A percentile compares a stretch with the other conserved stretches of the same genome.
These are phyloP conservation scores for Hebeloma cylindrosporum DNA, from an alignment of 768 basidiomycete species.

Conservation along the genomic window DNA sequence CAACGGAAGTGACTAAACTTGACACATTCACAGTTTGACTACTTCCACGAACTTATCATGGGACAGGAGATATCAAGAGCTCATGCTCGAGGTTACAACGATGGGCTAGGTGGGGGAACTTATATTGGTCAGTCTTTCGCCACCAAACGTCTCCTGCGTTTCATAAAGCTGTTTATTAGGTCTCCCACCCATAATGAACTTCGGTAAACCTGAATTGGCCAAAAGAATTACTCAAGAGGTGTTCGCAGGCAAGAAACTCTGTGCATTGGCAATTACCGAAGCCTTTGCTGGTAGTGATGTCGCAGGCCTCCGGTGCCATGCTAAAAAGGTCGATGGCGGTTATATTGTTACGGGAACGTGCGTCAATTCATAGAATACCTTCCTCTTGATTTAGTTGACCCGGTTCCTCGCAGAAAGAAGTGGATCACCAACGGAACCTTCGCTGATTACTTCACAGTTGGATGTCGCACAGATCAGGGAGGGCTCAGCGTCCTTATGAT, in stretches of 20 bases:
- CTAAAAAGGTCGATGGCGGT: conserved; percentile 67
- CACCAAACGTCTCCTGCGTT: not conserved
- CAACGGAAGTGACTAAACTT: not conserved
- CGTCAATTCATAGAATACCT: conserved; percentile 12
- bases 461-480: conserved; percentile 54
- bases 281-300: conserved; percentile 83
- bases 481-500: conserved; percentile 28
- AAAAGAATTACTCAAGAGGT: conserved; percentile 58
- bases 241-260: conserved; percentile 64
- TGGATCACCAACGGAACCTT: conserved; percentile 83
- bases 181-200: conserved; percentile 79
- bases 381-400: too few species aligned
- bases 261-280: conserved; percentile 81
- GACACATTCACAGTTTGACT: conserved; percentile 44
- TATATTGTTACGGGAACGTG: conserved; percentile 86
- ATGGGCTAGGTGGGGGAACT: conserved; percentile 61
- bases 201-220: conserved; percentile 63
- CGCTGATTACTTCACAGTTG: conserved; percentile 68
- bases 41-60: conserved; percentile 80
- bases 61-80: conserved; percentile 69
- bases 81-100: conserved; percentile 74
- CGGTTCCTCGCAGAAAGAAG: conserved; percentile 37
- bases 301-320: conserved; percentile 67
- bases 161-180: conserved; percentile 31
- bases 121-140: conserved; percentile 16